Conservation (phyloP, 352 stramenopile species). For the Globisporangium ultimum region DNA sequence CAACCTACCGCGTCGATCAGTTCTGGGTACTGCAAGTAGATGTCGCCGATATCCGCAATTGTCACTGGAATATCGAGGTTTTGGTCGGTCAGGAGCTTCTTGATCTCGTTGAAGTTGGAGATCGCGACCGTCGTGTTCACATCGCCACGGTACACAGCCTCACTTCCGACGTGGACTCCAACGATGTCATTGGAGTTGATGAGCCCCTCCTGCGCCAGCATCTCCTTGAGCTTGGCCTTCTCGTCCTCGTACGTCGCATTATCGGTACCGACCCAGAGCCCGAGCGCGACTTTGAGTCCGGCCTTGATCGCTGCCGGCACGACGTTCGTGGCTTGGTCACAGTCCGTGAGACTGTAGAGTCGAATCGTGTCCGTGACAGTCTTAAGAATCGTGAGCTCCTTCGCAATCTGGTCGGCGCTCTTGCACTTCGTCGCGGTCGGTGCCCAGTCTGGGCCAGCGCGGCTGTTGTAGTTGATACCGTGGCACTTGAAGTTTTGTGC, state of each 20-base stretch:
- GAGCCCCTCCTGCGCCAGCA: conserved; percentile 21
- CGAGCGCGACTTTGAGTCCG: conserved; percentile 49
- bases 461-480: conserved; percentile 79
- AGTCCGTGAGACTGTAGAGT: conserved; percentile 46
- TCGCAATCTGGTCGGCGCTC: conserved; percentile 32
- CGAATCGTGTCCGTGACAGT: conserved; percentile 1
- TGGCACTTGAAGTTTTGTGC: conserved; percentile 2
- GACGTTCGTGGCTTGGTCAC: conserved; percentile 38
- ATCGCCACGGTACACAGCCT: conserved; percentile 63
- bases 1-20: conserved; percentile 30
- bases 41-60: conserved; percentile 65
- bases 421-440: conserved; percentile 53
- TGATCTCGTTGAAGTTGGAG: conserved; percentile 37
- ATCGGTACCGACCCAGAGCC: conserved; percentile 57
- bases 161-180: conserved; percentile 65
- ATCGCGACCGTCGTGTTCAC: conserved; percentile 43
- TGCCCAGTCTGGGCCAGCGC: conserved; percentile 47
- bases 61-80: conserved; percentile 41
- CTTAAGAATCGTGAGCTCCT: conserved; percentile 29
- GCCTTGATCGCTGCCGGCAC: conserved; percentile 40
- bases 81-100: conserved; percentile 20
- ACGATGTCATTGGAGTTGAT: conserved; percentile 28
- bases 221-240: conserved; percentile 25
- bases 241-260: conserved; percentile 37
- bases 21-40: conserved; percentile 45